phyloP scores from a whole-genome alignment of 768 basidiomycete genomes.

The Mycena sanguinolenta region DNA sequence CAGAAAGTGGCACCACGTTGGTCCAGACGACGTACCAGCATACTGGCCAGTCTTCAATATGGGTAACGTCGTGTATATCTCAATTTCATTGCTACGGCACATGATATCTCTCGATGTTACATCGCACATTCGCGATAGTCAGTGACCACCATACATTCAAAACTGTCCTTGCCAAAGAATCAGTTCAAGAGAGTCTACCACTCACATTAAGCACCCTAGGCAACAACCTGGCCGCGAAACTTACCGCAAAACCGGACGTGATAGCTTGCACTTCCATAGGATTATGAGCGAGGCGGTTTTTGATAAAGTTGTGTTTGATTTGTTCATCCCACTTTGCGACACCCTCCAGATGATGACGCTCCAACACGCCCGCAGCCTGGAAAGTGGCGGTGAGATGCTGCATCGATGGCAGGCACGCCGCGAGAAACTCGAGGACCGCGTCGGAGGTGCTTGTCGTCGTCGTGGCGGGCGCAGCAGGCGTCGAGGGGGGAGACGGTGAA shows the following conservation, averaged over 20 bases:
- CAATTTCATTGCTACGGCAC: too few relatives aligned
- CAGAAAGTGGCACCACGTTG: too few relatives aligned
- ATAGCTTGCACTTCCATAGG: constrained; percentile 15
- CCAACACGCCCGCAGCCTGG: constrained; percentile 6
- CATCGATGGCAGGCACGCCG: constrained; percentile 13
- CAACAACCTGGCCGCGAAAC: background rate
- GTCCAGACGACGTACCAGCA: too few relatives aligned
- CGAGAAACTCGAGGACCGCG: constrained; percentile 12
- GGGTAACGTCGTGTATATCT: too few relatives aligned
- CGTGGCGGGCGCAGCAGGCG: too few relatives aligned
- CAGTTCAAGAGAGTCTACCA: background rate
- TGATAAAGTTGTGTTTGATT: background rate
- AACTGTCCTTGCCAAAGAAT: too few relatives aligned
- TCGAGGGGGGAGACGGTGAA: too few relatives aligned
- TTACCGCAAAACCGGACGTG: background rate
- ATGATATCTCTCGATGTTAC: too few relatives aligned
- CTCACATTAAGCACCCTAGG: background rate
- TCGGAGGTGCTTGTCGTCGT: too few relatives aligned
- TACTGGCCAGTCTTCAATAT: too few relatives aligned
- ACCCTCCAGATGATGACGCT: background rate
- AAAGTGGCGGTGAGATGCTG: constrained; percentile 9
- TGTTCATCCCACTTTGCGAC: constrained; percentile 8
- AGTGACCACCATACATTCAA: too few relatives aligned
- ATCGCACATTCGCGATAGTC: too few relatives aligned
- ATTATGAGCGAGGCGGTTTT: background rate